Conservation (phyloP, 108 stramenopile species). For the Skeletonema tropicum region DNA sequence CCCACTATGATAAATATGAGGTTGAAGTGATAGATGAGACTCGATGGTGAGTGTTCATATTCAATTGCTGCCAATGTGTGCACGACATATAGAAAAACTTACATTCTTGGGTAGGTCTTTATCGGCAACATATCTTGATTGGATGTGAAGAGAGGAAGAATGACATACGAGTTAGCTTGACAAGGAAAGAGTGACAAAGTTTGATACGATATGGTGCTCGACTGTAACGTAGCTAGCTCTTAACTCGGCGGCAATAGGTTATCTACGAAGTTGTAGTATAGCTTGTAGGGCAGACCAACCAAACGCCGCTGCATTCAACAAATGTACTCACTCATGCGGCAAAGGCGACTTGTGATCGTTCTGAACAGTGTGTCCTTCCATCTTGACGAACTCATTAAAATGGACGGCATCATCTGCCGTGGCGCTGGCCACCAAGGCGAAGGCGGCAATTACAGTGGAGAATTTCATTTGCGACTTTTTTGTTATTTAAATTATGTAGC, state of each 20-base stretch:
- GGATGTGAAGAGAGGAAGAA: background rate
- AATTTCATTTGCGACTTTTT: background rate
- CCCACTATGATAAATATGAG: slow-evolving; percentile 35
- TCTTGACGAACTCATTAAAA: slow-evolving; percentile 15
- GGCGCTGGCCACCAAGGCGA: slow-evolving; percentile 1
- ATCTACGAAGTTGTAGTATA: too few relatives aligned
- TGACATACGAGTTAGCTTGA: too few relatives aligned
- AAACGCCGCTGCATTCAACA: background rate
- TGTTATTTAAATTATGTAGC: too few relatives aligned
- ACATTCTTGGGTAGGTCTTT: slow-evolving; percentile 59
- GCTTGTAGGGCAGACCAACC: too few relatives aligned
- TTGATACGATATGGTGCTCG: too few relatives aligned
- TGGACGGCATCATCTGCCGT: background rate
- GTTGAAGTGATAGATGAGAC: too few relatives aligned
- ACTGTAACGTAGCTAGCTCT: too few relatives aligned
- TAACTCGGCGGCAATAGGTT: too few relatives aligned
- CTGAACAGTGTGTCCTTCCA: slow-evolving; percentile 3
- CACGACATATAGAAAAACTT: too few relatives aligned
- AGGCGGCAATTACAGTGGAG: background rate
- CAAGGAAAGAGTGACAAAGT: too few relatives aligned
- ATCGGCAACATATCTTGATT: slow-evolving; percentile 61
- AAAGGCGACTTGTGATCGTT: slow-evolving; percentile 10
- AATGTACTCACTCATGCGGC: slow-evolving; percentile 12
- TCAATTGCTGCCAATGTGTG: too few relatives aligned
- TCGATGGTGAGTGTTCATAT: too few relatives aligned